Base-by-base conservation (phyloP, 1,284 basidiomycete genomes). In the Wallemia hederae region DNA sequence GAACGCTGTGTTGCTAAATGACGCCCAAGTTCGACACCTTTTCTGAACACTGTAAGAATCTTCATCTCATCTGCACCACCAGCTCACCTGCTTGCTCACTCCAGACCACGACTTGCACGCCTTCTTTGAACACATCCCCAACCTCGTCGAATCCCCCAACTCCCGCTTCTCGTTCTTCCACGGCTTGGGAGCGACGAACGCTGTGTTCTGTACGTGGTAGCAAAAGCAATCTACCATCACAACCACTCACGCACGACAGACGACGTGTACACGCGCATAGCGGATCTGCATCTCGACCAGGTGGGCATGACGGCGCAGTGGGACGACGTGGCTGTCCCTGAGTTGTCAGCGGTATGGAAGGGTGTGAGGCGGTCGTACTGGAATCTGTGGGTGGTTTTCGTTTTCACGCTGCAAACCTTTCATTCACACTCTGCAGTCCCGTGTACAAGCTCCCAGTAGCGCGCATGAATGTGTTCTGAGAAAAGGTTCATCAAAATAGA, bases 141-240 rank as follows among this genome's bases (percentile, higher is more conserved):
- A 85, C 67, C 73, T 97, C 1, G 74, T 97, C n/a, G 76, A 78
- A 25, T 81, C 83, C 0, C 78, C 82, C 7, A 74, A 81, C 1
- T 81, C 85, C 22, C 74, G 80, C n/a, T 88, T 92, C 69, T 84
- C 88, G 62, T 98, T 97, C 73, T 98, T 97, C 77, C 89, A 98
- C 69, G 92, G 92, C 2, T 76, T 98, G 0, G 94, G 87, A 19
- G 92, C 89, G 24, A 97, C 90, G 9, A 91, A 90, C 87, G 68
- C 63, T 73, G 73, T 63, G 49, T 27, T 19, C 15, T 49, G 27
- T 26, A 24, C 33, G 39, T 57, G 49, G 15, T 58, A 19, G 9
- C 34, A 33, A 63, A 15, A 1, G 31, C 22, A 33, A 27, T 24
- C 24, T n/a, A 22, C 19, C 24, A 19, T n/a, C 15, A 27, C 19